Conservation (phyloP, 2,329 filamentous ascomycete genomes). For the Hypoxylon sp. region DNA sequence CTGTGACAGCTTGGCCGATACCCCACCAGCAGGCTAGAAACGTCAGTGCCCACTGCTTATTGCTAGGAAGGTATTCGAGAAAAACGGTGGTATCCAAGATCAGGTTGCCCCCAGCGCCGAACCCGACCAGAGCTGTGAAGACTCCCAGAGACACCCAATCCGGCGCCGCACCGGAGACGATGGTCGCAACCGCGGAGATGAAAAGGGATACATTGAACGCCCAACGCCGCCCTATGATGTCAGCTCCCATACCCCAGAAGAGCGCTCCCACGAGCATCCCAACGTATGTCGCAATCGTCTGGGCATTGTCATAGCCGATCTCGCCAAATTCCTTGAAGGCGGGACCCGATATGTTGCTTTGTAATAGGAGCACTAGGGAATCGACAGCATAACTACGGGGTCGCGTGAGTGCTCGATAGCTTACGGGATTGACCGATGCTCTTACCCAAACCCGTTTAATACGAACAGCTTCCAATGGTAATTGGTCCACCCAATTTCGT, state of each 20-base stretch:
- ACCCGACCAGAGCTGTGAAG: slow-evolving; percentile 74
- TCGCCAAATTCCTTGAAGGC: slow-evolving; percentile 72
- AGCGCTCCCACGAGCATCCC: slow-evolving; percentile 67
- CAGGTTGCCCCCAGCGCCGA: slow-evolving; percentile 75
- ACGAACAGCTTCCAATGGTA: slow-evolving; percentile 71
- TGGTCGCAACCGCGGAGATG: slow-evolving; percentile 72
- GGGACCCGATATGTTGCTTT: slow-evolving; percentile 72
- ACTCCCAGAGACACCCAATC: slow-evolving; percentile 76
- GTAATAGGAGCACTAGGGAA: slow-evolving; percentile 70
- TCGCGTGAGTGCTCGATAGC: slow-evolving; percentile 23
- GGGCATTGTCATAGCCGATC: slow-evolving; percentile 67
- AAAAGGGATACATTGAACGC: slow-evolving; percentile 79
- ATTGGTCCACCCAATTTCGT: slow-evolving; percentile 55
- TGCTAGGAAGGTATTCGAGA: slow-evolving; percentile 63
- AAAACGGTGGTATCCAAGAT: slow-evolving; percentile 72
- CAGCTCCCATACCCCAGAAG: slow-evolving; percentile 78
- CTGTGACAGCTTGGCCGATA: slow-evolving; percentile 63
- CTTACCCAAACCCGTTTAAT: slow-evolving; percentile 72
- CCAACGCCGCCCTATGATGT: slow-evolving; percentile 76
- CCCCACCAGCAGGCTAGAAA: slow-evolving; percentile 72
- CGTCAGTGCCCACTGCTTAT: slow-evolving; percentile 75
- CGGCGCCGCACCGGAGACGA: slow-evolving; percentile 76
- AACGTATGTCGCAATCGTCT: slow-evolving; percentile 73
- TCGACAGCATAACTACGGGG: slow-evolving; percentile 68
- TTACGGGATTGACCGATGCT: slow-evolving; percentile 10